Evolutionary conservation across 106 monocot species (phyloP), one percentile per base, ranked within the genome.

Genomic region (Apostasia ramifera): DNA sequence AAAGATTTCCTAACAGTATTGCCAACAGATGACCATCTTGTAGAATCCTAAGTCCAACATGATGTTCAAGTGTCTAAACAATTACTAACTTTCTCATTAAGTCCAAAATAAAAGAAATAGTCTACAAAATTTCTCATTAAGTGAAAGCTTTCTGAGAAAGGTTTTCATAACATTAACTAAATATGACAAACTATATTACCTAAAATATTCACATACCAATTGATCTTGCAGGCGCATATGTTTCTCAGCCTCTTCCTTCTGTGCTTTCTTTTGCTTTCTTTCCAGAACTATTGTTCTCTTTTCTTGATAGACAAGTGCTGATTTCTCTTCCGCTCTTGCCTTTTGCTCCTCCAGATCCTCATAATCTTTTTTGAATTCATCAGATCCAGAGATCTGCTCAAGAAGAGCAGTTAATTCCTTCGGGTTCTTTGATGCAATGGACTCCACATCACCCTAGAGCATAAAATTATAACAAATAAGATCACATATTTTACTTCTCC

Each of bases 221-320:
- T 98, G 82, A 0, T 93, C 87, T 76, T 98, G 98, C 74, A 98
- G 71, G 37, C 76, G 87, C 1, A 93, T 59, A 90, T 93, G 93
- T 51, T 88, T 93, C 83, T 98, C 98, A n/a, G 98, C 98, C 62
- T 98, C 98, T 79, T 98, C 98, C 75, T 98, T 98, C 53, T 98
- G 98, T 58, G 81, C 90, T 80, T 98, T 98, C 80, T 98, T 98
- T 72, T 93, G 98, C 75, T 98, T 98, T 67, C 90, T 85, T 71
- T 98, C 98, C 82, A 88, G 81, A 9, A 85, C 85, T 4, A 98
- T 56, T 57, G 84, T 90, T 71, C 85, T 98, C 74, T 98, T 98
- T 68, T 93, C 90, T 70, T 92, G 90, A 81, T 98, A 98, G 66
- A 84, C 79, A 73, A 98, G 90, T 51, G 93, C 93, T 55, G 93